Evolutionary conservation across 2,329 filamentous ascomycete genomes (phyloP).

Genomic region (Fusarium duplospermum): DNA sequence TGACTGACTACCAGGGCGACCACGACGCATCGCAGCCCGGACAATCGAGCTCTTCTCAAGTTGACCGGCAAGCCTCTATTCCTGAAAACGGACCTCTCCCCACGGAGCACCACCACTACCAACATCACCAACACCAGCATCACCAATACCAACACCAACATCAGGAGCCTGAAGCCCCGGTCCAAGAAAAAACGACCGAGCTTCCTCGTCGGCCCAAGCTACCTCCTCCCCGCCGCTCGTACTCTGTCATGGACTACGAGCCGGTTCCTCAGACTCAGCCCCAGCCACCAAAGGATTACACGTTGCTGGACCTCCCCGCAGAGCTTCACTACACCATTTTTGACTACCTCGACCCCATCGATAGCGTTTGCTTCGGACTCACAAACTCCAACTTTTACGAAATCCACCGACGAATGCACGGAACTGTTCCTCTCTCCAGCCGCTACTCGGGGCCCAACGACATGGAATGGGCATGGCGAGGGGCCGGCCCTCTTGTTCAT

Average conservation of each 20-base stretch:
- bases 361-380: conserved; percentile 71
- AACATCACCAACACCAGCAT: conserved; percentile 2
- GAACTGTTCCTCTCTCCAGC: conserved; percentile 65
- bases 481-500: conserved; percentile 59
- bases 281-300: conserved; percentile 57
- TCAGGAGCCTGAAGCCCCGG: conserved; percentile 22
- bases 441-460: conserved; percentile 71
- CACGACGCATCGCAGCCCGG: conserved; percentile 36
- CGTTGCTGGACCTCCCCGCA: conserved; percentile 64
- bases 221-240: conserved; percentile 64
- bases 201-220: conserved; percentile 51
- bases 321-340: conserved; percentile 72
- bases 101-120: conserved; percentile 18
- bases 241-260: conserved; percentile 71
- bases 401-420: conserved; percentile 68
- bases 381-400: conserved; percentile 68
- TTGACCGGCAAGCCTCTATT: conserved; percentile 47
- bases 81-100: conserved; percentile 48
- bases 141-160: conserved; percentile 13
- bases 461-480: conserved; percentile 72
- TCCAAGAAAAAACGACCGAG: conserved; percentile 37
- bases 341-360: conserved; percentile 72
- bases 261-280: conserved; percentile 60
- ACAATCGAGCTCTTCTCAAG: conserved; percentile 37
- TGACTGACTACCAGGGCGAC: conserved; percentile 57